Evolutionary conservation across 495 filamentous ascomycete genomes (phyloP).

Genomic region (Acidomyces sp.): DNA sequence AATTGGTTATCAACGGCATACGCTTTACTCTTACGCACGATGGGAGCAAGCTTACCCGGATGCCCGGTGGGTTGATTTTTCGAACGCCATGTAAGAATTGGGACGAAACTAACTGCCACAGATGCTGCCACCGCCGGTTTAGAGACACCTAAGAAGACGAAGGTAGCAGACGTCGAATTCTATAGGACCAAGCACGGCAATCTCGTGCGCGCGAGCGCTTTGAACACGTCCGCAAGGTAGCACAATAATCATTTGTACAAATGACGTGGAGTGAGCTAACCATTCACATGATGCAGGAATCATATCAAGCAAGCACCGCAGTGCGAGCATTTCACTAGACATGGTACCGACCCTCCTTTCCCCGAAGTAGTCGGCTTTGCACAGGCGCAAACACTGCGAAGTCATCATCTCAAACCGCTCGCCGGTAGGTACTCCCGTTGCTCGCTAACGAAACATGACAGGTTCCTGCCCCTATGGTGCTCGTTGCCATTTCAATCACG

Average conservation of each 20-base stretch:
- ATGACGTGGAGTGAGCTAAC: background rate
- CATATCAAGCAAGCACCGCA: constrained; percentile 48
- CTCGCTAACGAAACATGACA: constrained; percentile 30
- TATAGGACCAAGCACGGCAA: constrained; percentile 86
- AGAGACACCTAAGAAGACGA: constrained; percentile 64
- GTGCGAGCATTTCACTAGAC: constrained; percentile 86
- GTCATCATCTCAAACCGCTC: constrained; percentile 11
- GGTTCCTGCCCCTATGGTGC: constrained; percentile 73
- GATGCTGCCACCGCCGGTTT: constrained; percentile 51
- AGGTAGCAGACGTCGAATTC: constrained; percentile 72
- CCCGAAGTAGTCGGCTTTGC: constrained; percentile 1
- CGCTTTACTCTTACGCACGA: constrained; percentile 61
- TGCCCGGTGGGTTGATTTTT: constrained; percentile 46
- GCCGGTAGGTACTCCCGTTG: constrained; percentile 10
- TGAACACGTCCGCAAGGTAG: constrained; percentile 50
- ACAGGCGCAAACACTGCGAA: background rate
- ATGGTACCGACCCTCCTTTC: constrained; percentile 53
- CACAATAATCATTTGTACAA: background rate
- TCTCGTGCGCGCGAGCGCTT: constrained; percentile 60
- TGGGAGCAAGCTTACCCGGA: constrained; percentile 72
- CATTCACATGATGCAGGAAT: background rate
- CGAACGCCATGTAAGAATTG: background rate
- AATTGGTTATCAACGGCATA: constrained; percentile 62
- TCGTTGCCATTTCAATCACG: constrained; percentile 69
- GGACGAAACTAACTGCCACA: constrained; percentile 21